Base-by-base conservation (phyloP, 352 stramenopile species). In the Plasmopara viticola region DNA sequence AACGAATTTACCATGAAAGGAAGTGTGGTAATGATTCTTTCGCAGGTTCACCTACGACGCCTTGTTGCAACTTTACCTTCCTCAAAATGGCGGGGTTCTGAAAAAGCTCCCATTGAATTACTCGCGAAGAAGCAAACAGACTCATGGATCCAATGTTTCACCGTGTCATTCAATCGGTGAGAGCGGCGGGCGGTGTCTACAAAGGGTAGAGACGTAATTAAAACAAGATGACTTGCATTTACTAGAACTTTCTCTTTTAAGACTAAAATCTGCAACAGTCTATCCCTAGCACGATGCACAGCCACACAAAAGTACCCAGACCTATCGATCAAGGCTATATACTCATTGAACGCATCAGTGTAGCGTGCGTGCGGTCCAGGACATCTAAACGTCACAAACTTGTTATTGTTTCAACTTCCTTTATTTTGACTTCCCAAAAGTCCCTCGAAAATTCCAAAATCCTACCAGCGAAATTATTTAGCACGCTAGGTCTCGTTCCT, bases 21-120 rank as follows among this genome's bases (percentile, higher is more conserved):
- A 53, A 34, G 55, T 57, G 48, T 56, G 47, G 47, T 57, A 57
- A 62, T 62, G 48, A 62, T 62, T 48, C 55, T 62, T 62, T 33
- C 55, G 55, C 55, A 62, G 55, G 47, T 62, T 62, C 41, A 56
- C 48, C 47, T 52, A 48, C 41, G 42, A 62, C 56, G 48, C 44
- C 52, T 58, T 56, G 50, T 49, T 57, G 51, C 50, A 34, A 51
- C 42, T 57, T 45, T 33, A 57, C 50, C 50, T 57, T 57, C 42
- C 50, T 57, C 50, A 51, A 49, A 50, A 43, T 57, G 50, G 48
- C 39, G 38, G 48, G 48, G 48, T 55, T 55, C 41, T 48, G 48
- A 49, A 49, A 28, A 44, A 25, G 20, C 20, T 56, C 41, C 49
- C 40, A 56, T 56, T 40, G 38, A 49, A 44, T 42, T 39, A 57